Evolutionary conservation across 176 grass and related monocot genomes (phyloP).

Genomic region (Eleusine indica): DNA sequence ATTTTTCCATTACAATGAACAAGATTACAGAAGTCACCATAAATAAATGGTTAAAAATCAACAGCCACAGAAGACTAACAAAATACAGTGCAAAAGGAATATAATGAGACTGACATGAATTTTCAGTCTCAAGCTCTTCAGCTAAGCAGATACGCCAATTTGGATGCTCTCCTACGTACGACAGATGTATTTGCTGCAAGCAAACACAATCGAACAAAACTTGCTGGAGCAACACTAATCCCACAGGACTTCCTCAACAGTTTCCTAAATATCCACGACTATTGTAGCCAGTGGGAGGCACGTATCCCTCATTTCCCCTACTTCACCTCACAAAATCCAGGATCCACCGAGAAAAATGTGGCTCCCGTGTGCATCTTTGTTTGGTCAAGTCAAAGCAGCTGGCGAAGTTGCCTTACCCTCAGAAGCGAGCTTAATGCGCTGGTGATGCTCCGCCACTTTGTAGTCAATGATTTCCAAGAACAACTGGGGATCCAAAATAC

Average conservation of each 20-base stretch:
- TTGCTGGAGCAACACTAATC: not conserved
- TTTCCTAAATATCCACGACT: not conserved
- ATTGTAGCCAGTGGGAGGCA: not conserved
- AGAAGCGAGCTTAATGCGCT: slow-evolving; percentile 77
- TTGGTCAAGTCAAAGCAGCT: slow-evolving; percentile 23
- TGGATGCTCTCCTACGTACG: no score
- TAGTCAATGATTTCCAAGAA: slow-evolving; percentile 80
- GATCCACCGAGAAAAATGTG: not conserved
- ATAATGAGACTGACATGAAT: not conserved
- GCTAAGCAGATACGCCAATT: not conserved
- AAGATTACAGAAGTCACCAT: not conserved
- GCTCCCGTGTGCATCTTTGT: slow-evolving; percentile 7
- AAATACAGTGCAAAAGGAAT: not conserved
- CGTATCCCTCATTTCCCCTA: not conserved
- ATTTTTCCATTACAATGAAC: not conserved
- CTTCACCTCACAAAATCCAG: not conserved
- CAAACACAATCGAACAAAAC: not conserved
- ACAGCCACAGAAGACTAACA: not conserved
- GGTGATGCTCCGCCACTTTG: slow-evolving; percentile 82
- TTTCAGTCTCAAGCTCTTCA: not conserved
- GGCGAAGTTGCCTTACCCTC: slow-evolving; percentile 29
- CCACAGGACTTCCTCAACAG: not conserved
- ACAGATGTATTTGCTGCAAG: not conserved
- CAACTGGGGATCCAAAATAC: slow-evolving; percentile 65
- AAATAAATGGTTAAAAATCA: not conserved